Base-by-base conservation (phyloP, 805 yeast genomes). In the Wickerhamiella slavikovae region DNA sequence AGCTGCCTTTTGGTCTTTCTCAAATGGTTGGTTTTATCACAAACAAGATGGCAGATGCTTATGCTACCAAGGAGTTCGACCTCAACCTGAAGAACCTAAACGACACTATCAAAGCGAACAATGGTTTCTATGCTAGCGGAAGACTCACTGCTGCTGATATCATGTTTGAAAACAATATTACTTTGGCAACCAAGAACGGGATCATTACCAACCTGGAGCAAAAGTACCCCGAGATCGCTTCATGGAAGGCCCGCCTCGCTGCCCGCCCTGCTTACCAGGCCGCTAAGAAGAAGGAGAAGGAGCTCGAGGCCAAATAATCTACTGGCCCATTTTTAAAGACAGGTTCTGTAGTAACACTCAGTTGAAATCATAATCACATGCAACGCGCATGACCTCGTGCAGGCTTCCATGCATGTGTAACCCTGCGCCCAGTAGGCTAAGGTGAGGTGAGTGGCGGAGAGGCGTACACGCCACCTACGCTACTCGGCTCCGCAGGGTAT, bases 111-210 rank as follows among this genome's bases (percentile, higher is more conserved):
- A 36, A 40, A 25, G 49, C 58, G 32, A 66, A 60, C 41, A 43
- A 45, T 15, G 71, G 69, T 3, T 73, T 51, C 49, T 46, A 70
- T 12, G 77, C 68, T 23, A 76, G 76, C 25, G 62, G 62, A 37
- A 65, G 61, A 31, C 42, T 68, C 28, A 53, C 68, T 14, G 55
- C 67, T 38, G 75, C 74, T 4, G 82, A 73, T 45, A 57, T 72
- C 32, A 55, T 68, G 30, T 35, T 28, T 29, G 18, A 23, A 13
- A 17, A 9, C 20, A 17, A 22, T 6, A 20, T 33, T 20, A 10
- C 22, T 15, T 22, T 29, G 25, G 17, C 29, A n/a, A 11, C 22
- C 21, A 12, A 4, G 22, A 17, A 20, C 22, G 5, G 10, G n/a
- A 8, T 28, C 6, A 15, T 30, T 5, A 25, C 29, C 9, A 17